Conservation (phyloP, 495 filamentous ascomycete species). For the Acidomyces sp. region DNA sequence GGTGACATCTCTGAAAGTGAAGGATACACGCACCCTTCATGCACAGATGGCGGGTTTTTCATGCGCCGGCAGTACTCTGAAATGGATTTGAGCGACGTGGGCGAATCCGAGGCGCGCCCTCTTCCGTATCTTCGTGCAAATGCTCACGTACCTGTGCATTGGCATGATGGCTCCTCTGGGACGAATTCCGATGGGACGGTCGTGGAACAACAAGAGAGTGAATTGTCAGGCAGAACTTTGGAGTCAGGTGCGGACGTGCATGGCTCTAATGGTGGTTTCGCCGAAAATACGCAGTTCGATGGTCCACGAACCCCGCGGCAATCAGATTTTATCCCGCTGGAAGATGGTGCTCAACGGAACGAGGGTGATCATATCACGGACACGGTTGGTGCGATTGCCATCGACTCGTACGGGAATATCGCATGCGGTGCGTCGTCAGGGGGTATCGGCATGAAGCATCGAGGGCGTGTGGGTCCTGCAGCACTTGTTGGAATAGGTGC, state of each 20-base stretch:
- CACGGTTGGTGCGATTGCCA: constrained; percentile 87
- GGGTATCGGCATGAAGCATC: constrained; percentile 97
- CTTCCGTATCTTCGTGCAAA: neutral
- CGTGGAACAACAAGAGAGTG: neutral
- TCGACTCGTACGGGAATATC: constrained; percentile 73
- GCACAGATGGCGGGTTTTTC: constrained; percentile 1
- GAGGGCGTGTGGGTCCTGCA: constrained; percentile 78
- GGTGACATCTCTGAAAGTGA: neutral
- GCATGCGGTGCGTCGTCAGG: constrained; percentile 96
- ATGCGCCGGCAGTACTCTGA: constrained; percentile 4
- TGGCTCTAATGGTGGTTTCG: too few relatives aligned
- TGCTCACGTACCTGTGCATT: neutral
- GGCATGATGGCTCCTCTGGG: constrained; percentile 26
- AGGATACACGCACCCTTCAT: neutral
- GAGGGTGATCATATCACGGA: constrained; percentile 62
- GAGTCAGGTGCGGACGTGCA: too few relatives aligned
- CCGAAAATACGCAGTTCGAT: too few relatives aligned
- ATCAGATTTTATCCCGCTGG: too few relatives aligned
- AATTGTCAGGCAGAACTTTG: too few relatives aligned
- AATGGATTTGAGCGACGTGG: constrained; percentile 17
- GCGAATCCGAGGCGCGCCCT: constrained; percentile 4
- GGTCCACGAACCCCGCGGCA: too few relatives aligned
- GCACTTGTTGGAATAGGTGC: constrained; percentile 86
- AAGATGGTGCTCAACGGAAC: neutral
- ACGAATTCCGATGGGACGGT: constrained; percentile 7